phyloP scores from a whole-genome alignment of 164 flowering plant genomes.

The Vitis riparia region DNA sequence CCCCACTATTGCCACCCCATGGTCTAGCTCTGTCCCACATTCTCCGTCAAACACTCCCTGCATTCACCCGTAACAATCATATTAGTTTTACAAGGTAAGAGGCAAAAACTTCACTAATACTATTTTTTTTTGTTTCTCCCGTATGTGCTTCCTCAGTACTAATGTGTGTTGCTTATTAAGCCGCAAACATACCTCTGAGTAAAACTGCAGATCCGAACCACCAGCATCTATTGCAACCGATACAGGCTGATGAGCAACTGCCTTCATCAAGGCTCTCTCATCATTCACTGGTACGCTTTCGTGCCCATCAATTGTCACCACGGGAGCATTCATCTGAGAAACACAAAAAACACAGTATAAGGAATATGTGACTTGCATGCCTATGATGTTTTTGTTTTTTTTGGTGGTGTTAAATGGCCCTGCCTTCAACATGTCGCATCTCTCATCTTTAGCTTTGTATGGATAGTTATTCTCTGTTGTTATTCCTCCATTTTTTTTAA shows the following conservation, averaged over 20 bases:
- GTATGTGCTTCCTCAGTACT: no score
- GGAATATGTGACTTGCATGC: no score
- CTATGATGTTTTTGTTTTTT: no score
- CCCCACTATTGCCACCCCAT: conserved; percentile 52
- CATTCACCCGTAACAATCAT: no score
- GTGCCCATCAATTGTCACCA: conserved; percentile 40
- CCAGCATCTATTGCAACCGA: conserved; percentile 48
- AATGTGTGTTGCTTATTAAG: no score
- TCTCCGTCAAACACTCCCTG: conserved; percentile 48
- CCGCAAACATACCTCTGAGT: conserved; percentile 27
- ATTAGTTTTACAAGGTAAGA: no score
- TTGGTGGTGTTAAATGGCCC: background rate
- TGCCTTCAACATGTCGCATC: conserved; percentile 43
- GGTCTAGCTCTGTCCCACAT: conserved; percentile 52
- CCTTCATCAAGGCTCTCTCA: conserved; percentile 40
- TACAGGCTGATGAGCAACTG: conserved; percentile 43
- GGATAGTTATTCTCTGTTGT: conserved; percentile 52
- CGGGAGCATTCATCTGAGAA: conserved; percentile 24
- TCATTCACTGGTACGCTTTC: conserved; percentile 38
- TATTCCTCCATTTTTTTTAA: conserved; percentile 46
- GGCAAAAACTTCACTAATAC: background rate
- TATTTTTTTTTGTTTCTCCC: no score
- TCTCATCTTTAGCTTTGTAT: conserved; percentile 42
- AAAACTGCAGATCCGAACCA: conserved; percentile 39
- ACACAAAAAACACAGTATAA: no score